Conservation (phyloP, 495 filamentous ascomycete genomes). For the Aspergillus sclerotiicarbonarius region DNA sequence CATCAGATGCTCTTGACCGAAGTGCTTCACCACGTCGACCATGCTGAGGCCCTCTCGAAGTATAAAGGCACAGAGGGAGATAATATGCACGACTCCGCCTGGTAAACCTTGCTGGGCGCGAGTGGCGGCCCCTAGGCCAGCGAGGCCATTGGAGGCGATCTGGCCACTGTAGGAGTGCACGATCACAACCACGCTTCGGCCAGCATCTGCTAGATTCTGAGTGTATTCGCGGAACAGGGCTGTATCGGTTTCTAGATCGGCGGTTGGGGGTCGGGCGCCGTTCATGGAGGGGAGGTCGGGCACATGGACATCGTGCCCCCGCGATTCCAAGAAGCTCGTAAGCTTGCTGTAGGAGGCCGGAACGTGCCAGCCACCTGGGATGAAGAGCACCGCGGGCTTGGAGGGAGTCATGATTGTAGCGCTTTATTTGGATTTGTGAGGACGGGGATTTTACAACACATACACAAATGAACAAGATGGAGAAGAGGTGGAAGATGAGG, state of each 20-base stretch:
- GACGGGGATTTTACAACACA: neutral
- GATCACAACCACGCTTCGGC: constrained; percentile 4
- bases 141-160: constrained; percentile 11
- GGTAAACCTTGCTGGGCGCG: neutral
- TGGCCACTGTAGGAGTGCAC: constrained; percentile 17
- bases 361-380: constrained; percentile 11
- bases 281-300: constrained; percentile 7
- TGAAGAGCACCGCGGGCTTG: constrained; percentile 9
- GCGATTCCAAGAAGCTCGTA: neutral
- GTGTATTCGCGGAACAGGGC: constrained; percentile 7
- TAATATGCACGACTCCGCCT: neutral
- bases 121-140: neutral
- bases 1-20: constrained; percentile 5
- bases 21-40: neutral
- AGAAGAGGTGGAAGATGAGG: no score
- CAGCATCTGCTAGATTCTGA: constrained; percentile 5
- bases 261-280: constrained; percentile 9
- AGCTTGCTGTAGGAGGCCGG: constrained; percentile 7
- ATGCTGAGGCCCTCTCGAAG: constrained; percentile 4
- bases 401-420: neutral
- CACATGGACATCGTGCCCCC: constrained; percentile 11
- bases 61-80: neutral
- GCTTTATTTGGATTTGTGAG: neutral
- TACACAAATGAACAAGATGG: no score
- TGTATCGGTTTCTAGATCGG: constrained; percentile 11